Conservation (phyloP, 495 filamentous ascomycete species). For the Podospora pseudoanserina region DNA sequence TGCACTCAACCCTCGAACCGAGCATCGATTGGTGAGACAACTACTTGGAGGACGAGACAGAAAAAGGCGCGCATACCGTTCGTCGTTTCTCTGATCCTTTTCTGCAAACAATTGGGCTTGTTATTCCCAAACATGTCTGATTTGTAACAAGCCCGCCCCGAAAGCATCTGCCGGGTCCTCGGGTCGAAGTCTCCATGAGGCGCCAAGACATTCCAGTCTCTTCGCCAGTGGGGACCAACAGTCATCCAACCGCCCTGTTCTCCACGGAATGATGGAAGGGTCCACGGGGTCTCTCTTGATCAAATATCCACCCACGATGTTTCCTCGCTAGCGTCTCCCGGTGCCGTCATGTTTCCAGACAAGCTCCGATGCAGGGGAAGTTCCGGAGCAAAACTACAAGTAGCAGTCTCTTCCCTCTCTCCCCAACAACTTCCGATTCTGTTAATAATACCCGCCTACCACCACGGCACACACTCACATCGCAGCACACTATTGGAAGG, state of each 20-base stretch:
- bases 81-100: neutral
- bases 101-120: neutral
- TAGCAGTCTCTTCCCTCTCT: neutral
- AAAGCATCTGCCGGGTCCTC: neutral
- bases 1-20: neutral
- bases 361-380: neutral
- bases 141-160: neutral
- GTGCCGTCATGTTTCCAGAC: neutral
- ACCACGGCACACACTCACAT: neutral
- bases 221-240: slow-evolving; percentile 6
- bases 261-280: neutral
- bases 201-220: slow-evolving; percentile 28
- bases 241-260: neutral
- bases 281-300: slow-evolving; percentile 1
- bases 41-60: neutral
- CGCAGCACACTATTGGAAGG: neutral
- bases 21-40: neutral
- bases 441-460: neutral
- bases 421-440: neutral
- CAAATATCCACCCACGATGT: neutral
- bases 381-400: neutral
- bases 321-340: neutral
- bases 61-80: neutral
- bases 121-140: neutral
- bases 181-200: neutral